A percentile compares a stretch with the other conserved stretches of the same genome.
Evolutionary conservation across 805 yeast genomes (phyloP).

Genomic region (Candida sphagnicola): DNA sequence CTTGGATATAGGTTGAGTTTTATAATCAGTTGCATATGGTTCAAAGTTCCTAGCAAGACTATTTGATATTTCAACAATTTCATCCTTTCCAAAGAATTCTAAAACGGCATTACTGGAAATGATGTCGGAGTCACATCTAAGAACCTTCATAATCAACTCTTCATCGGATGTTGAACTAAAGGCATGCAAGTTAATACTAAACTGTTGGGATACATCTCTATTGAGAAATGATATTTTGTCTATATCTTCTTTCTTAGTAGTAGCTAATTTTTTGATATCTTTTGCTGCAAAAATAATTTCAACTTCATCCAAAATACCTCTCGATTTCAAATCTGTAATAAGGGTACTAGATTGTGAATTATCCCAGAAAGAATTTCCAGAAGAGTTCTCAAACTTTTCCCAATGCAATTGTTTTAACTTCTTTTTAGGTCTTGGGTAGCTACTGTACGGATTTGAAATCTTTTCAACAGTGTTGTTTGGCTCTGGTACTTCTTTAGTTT

Average conservation of each 20-base stretch:
- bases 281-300: slow-evolving; percentile 58
- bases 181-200: slow-evolving; percentile 72
- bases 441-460: slow-evolving; percentile 30
- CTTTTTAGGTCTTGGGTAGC: slow-evolving; percentile 53
- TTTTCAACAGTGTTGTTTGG: slow-evolving; percentile 12
- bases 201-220: slow-evolving; percentile 72
- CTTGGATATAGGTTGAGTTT: slow-evolving; percentile 20
- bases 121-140: slow-evolving; percentile 57
- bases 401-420: slow-evolving; percentile 78
- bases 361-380: slow-evolving; percentile 64
- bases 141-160: slow-evolving; percentile 50
- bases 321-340: slow-evolving; percentile 47
- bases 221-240: slow-evolving; percentile 56
- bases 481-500: slow-evolving; percentile 12
- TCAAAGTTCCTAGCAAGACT: slow-evolving; percentile 52
- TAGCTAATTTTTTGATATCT: slow-evolving; percentile 43
- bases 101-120: slow-evolving; percentile 53
- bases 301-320: slow-evolving; percentile 64
- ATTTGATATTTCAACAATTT: slow-evolving; percentile 55
- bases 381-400: slow-evolving; percentile 59
- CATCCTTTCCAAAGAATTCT: slow-evolving; percentile 70
- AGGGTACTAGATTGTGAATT: slow-evolving; percentile 38
- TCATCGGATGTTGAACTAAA: slow-evolving; percentile 51
- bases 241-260: slow-evolving; percentile 38
- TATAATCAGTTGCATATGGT: slow-evolving; percentile 58